Conservation (phyloP, 495 filamentous ascomycete species). For the Amniculicola lignicola region DNA sequence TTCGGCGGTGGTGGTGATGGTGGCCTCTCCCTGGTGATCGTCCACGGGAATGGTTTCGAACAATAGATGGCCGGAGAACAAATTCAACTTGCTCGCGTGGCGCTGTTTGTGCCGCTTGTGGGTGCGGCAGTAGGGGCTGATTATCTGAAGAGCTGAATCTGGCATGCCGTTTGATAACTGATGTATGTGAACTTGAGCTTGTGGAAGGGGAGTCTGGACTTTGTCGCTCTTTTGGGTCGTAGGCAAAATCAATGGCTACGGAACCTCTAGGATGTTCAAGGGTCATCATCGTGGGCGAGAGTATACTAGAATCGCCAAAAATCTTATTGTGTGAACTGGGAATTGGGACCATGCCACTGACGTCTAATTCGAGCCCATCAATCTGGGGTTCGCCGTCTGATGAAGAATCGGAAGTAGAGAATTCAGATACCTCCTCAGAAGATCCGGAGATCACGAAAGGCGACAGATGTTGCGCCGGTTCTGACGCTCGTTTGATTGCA, state of each 20-base stretch:
- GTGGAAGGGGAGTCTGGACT: background rate
- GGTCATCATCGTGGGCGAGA: background rate
- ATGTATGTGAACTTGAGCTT: constrained; percentile 1
- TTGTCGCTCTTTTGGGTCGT: background rate
- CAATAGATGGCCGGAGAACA: constrained; percentile 15
- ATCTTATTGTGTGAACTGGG: too few species aligned
- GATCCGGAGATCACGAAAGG: constrained; percentile 21
- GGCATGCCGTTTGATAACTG: background rate
- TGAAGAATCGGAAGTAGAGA: constrained; percentile 11
- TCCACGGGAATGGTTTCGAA: constrained; percentile 6
- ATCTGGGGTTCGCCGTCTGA: too few species aligned
- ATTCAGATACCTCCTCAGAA: constrained; percentile 14
- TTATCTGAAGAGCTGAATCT: constrained; percentile 2
- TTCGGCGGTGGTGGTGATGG: constrained; percentile 2
- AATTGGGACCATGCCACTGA: too few species aligned
- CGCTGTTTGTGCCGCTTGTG: constrained; percentile 5
- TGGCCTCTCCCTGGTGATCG: background rate
- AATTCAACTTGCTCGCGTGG: constrained; percentile 20
- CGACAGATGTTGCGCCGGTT: constrained; percentile 6
- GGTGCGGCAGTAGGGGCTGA: background rate
- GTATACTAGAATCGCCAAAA: background rate
- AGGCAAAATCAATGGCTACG: constrained; percentile 26
- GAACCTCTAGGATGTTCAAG: constrained; percentile 1
- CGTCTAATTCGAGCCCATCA: too few species aligned
- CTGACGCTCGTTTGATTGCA: constrained; percentile 31